Conservation (phyloP, 352 stramenopile species). For the Pythium dissotocum region DNA sequence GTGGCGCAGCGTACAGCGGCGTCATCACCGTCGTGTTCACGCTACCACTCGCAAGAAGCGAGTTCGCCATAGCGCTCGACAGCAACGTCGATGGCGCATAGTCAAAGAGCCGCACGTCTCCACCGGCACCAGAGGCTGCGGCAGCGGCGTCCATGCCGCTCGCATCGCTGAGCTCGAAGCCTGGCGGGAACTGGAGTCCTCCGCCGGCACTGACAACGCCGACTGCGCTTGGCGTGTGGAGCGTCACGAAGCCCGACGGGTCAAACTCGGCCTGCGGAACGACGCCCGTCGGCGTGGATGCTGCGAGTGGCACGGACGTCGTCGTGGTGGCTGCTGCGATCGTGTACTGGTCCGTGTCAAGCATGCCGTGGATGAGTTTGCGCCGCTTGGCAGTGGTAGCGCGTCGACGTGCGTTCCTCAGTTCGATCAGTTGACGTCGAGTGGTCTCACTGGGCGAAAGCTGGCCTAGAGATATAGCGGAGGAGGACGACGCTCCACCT, state of each 20-base stretch:
- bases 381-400: conserved; percentile 41
- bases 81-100: conserved; percentile 38
- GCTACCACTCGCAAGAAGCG: conserved; percentile 8
- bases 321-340: not conserved
- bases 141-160: conserved; percentile 43
- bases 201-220: conserved; percentile 20
- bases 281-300: not conserved
- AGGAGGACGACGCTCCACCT: not conserved
- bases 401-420: conserved; percentile 51
- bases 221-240: conserved; percentile 30
- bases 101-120: conserved; percentile 58
- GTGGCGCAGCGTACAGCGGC: conserved; percentile 12
- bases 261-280: conserved; percentile 48
- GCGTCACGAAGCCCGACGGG: conserved; percentile 58
- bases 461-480: conserved; percentile 22
- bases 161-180: conserved; percentile 53
- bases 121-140: conserved; percentile 23
- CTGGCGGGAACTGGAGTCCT: conserved; percentile 53
- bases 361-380: conserved; percentile 43
- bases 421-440: conserved; percentile 56
- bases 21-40: conserved; percentile 1
- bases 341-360: conserved; percentile 30
- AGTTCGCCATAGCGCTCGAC: conserved; percentile 32
- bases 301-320: not conserved
- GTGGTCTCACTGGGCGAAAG: conserved; percentile 50